Evolutionary conservation across 2,329 filamentous ascomycete genomes (phyloP).

Genomic region (Lasiodiplodia theobromae): DNA sequence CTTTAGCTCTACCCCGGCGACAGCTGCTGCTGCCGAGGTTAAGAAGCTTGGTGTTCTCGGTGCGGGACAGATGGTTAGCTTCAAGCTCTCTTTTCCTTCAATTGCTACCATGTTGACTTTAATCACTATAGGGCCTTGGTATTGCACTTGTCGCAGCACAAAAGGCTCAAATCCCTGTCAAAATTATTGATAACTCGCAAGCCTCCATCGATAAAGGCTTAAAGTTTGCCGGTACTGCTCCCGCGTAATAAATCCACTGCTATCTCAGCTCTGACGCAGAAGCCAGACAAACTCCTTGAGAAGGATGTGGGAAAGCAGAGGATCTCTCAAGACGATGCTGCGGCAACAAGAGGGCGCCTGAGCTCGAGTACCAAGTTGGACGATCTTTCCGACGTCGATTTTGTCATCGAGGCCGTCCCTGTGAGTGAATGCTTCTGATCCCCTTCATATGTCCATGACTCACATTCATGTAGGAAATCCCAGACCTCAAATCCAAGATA

Average conservation of each 20-base stretch:
- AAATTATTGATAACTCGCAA: slow-evolving; percentile 83
- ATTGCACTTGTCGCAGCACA: slow-evolving; percentile 94
- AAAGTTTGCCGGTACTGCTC: slow-evolving; percentile 76
- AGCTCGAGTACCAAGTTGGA: slow-evolving; percentile 75
- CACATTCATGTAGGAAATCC: slow-evolving; percentile 67
- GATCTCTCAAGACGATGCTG: slow-evolving; percentile 81
- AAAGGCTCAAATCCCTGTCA: slow-evolving; percentile 83
- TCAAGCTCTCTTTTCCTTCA: not conserved
- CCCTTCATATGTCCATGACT: not conserved
- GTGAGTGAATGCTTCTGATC: slow-evolving; percentile 35
- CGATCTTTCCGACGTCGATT: slow-evolving; percentile 82
- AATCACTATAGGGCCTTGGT: slow-evolving; percentile 75
- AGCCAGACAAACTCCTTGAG: slow-evolving; percentile 82
- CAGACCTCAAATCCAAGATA: slow-evolving; percentile 84
- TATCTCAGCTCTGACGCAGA: not conserved
- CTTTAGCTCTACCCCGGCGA: slow-evolving; percentile 73
- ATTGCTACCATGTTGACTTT: slow-evolving; percentile 35
- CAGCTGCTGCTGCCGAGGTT: slow-evolving; percentile 71
- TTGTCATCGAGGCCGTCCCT: slow-evolving; percentile 96
- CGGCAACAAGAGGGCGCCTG: slow-evolving; percentile 74
- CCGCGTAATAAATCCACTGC: not conserved
- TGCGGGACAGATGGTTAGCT: slow-evolving; percentile 89
- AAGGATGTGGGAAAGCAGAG: slow-evolving; percentile 92
- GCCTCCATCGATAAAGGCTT: slow-evolving; percentile 87
- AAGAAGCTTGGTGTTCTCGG: slow-evolving; percentile 91